phyloP scores from a whole-genome alignment of 2,329 filamentous ascomycete species.

The Mollisia scopiformis region DNA sequence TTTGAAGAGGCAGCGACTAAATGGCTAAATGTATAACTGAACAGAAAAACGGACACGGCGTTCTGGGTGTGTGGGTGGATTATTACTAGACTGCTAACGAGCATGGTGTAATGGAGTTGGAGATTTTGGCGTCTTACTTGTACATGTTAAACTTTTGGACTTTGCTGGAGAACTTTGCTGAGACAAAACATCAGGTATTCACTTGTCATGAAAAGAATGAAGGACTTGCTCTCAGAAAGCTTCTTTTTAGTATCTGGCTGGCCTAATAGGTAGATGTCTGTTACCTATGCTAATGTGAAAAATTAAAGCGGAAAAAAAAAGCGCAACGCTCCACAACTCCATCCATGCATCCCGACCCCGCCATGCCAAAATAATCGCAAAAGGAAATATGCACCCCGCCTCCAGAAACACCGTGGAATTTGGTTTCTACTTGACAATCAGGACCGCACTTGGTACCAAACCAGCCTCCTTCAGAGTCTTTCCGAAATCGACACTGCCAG shows the following conservation, averaged over 20 bases:
- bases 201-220: neutral
- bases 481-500: conserved; percentile 73
- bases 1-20: conserved; percentile 38
- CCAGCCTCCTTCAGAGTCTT: conserved; percentile 93
- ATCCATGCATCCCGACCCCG: neutral
- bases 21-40: conserved; percentile 14
- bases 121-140: neutral
- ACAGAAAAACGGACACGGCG: neutral
- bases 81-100: neutral
- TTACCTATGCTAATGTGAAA: neutral
- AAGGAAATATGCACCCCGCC: neutral
- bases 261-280: neutral
- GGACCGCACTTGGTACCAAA: conserved; percentile 84
- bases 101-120: neutral
- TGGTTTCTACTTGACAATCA: conserved; percentile 67
- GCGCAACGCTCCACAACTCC: neutral
- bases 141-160: neutral
- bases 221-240: neutral
- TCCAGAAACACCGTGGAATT: neutral
- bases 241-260: neutral
- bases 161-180: neutral
- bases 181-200: neutral
- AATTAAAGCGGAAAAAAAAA: neutral
- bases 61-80: neutral
- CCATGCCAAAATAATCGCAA: neutral